Evolutionary conservation across 2,329 filamentous ascomycete species (phyloP).

Genomic region (Zymoseptoria ardabiliae): DNA sequence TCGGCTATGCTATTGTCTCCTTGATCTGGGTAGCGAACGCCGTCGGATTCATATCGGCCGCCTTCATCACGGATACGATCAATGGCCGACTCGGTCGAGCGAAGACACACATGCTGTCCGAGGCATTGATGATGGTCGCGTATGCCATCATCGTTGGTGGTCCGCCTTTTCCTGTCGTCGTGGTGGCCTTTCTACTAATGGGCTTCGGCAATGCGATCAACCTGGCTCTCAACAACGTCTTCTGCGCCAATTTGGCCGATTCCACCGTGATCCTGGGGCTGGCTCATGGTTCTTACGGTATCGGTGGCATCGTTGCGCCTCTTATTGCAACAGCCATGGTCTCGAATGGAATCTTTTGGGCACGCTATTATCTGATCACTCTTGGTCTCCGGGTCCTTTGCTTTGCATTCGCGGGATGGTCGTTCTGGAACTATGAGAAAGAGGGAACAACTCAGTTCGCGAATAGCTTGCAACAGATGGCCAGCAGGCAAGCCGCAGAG

Average conservation of each 20-base stretch:
- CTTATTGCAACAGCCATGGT: slow-evolving; percentile 69
- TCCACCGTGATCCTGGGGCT: slow-evolving; percentile 49
- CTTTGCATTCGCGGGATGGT: slow-evolving; percentile 53
- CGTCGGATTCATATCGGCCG: slow-evolving; percentile 63
- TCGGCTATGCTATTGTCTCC: slow-evolving; percentile 72
- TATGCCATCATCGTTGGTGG: slow-evolving; percentile 60
- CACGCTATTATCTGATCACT: slow-evolving; percentile 63
- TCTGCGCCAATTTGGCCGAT: slow-evolving; percentile 47
- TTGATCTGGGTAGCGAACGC: slow-evolving; percentile 55
- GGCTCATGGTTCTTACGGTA: slow-evolving; percentile 56
- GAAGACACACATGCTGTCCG: slow-evolving; percentile 53
- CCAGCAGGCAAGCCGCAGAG: slow-evolving; percentile 33
- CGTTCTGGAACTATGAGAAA: slow-evolving; percentile 63
- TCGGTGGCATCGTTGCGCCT: slow-evolving; percentile 53
- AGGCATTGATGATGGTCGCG: slow-evolving; percentile 50
- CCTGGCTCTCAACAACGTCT: slow-evolving; percentile 51
- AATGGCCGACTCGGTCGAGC: slow-evolving; percentile 58
- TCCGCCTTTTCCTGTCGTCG: slow-evolving; percentile 63
- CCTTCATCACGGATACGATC: slow-evolving; percentile 60
- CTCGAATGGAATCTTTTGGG: slow-evolving; percentile 56
- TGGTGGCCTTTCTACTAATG: slow-evolving; percentile 54
- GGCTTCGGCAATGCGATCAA: slow-evolving; percentile 47
- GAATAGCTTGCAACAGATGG: slow-evolving; percentile 37
- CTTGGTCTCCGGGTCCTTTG: slow-evolving; percentile 53
- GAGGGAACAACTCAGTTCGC: slow-evolving; percentile 46